These are phyloP conservation scores for Blastocystis sp. DNA, from an alignment of 352 stramenopile species.

Conservation along the genomic window DNA sequence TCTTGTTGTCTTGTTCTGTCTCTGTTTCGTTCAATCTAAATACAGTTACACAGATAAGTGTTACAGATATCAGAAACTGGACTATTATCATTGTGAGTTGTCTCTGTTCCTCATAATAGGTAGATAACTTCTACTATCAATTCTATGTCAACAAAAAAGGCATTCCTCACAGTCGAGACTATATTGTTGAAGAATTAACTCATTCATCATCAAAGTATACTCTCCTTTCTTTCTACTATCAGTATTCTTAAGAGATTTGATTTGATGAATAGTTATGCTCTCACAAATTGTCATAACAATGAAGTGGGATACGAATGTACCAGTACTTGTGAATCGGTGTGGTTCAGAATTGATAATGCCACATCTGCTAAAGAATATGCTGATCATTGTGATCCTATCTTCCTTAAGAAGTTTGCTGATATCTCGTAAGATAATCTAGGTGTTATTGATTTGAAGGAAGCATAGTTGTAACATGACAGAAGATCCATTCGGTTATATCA, in stretches of 20 bases:
- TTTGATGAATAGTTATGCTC: neutral
- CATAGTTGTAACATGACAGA: neutral
- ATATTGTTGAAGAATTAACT: neutral
- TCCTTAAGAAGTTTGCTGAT: neutral
- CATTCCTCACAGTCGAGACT: no score
- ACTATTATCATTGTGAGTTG: neutral
- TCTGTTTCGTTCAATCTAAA: neutral
- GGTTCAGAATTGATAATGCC: neutral
- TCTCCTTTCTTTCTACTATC: neutral
- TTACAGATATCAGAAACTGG: neutral
- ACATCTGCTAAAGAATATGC: neutral
- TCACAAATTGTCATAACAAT: neutral
- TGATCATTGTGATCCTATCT: neutral
- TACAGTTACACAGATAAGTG: neutral
- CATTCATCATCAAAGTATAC: neutral
- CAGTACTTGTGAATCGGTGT: neutral
- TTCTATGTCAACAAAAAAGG: neutral
- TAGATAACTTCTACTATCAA: neutral
- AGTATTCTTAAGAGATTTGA: neutral
- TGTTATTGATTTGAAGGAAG: neutral
- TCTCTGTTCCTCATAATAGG: neutral
- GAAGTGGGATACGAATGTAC: neutral
- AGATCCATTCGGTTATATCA: neutral
- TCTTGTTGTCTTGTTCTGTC: no score
- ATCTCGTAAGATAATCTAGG: neutral